phyloP scores from a whole-genome alignment of 768 basidiomycete species.

The Rossbeevera mucosa region DNA sequence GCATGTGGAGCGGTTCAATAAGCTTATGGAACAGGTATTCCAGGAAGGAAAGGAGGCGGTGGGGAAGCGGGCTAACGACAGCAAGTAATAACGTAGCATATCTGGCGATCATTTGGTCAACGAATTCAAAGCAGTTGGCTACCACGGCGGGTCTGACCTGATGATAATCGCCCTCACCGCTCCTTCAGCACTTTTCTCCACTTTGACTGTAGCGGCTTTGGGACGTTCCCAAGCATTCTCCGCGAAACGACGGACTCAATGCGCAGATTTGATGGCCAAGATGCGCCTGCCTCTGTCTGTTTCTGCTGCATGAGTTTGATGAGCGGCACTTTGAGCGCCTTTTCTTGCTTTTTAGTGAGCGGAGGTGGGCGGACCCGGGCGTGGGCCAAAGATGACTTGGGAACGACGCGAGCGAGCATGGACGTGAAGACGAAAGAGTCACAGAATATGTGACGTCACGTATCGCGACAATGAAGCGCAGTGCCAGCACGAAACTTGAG shows the following conservation, averaged over 20 bases:
- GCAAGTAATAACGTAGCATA: background rate
- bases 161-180: conserved; percentile 14
- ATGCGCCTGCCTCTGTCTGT: conserved; percentile 34
- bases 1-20: conserved; percentile 45
- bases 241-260: conserved; percentile 43
- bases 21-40: conserved; percentile 51
- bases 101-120: background rate
- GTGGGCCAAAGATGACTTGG: conserved; percentile 28
- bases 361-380: conserved; percentile 26
- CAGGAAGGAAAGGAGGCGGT: conserved; percentile 39
- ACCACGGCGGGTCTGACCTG: background rate
- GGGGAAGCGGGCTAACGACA: background rate
- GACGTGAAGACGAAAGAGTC: background rate
- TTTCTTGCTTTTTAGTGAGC: conserved; percentile 30
- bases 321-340: conserved; percentile 31
- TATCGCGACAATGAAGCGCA: conserved; percentile 22
- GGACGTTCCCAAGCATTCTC: conserved; percentile 37
- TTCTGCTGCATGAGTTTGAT: conserved; percentile 40
- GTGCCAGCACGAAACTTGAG: background rate
- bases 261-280: conserved; percentile 48
- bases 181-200: conserved; percentile 40
- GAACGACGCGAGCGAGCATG: conserved; percentile 34
- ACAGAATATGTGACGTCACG: conserved; percentile 15
- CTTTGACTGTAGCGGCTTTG: conserved; percentile 34
- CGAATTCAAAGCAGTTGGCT: background rate